These are phyloP conservation scores for Apiospora marii DNA, from an alignment of 2,329 filamentous ascomycete genomes.

Conservation along the genomic window DNA sequence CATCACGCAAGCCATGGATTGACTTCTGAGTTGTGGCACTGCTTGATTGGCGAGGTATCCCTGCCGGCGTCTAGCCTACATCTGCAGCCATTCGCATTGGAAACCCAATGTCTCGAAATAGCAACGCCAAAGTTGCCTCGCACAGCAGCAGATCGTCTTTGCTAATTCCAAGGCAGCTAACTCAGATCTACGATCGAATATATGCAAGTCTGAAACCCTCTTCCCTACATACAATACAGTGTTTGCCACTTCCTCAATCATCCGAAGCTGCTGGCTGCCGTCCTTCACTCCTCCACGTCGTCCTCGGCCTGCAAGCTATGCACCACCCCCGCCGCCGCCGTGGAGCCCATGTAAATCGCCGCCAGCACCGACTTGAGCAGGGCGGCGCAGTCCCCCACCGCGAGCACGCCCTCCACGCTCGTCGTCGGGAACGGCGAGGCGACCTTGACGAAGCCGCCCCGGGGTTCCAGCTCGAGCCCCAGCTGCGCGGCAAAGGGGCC, in stretches of 20 bases:
- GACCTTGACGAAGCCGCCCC: slow-evolving; percentile 51
- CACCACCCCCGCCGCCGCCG: background rate
- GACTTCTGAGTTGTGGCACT: background rate
- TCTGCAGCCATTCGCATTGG: background rate
- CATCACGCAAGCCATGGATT: background rate
- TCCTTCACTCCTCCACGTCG: background rate
- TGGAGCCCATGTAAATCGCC: slow-evolving; percentile 38
- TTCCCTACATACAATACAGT: background rate
- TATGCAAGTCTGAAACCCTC: background rate
- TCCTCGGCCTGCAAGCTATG: background rate
- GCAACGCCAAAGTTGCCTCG: background rate
- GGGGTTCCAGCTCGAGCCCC: slow-evolving; percentile 49
- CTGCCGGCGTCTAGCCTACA: background rate
- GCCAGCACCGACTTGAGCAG: slow-evolving; percentile 36
- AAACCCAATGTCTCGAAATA: background rate
- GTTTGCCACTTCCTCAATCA: no score
- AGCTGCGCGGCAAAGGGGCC: slow-evolving; percentile 53
- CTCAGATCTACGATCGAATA: no score
- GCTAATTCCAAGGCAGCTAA: no score
- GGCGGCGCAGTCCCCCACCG: slow-evolving; percentile 57
- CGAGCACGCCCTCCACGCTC: slow-evolving; percentile 59
- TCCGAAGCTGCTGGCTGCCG: background rate
- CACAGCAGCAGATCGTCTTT: background rate
- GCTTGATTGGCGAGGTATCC: background rate
- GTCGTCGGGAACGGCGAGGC: slow-evolving; percentile 56